A percentile compares a stretch with the other conserved stretches of the same genome.
Evolutionary conservation across 352 stramenopile genomes (phyloP).

Genomic region (Lagenidium sp.): DNA sequence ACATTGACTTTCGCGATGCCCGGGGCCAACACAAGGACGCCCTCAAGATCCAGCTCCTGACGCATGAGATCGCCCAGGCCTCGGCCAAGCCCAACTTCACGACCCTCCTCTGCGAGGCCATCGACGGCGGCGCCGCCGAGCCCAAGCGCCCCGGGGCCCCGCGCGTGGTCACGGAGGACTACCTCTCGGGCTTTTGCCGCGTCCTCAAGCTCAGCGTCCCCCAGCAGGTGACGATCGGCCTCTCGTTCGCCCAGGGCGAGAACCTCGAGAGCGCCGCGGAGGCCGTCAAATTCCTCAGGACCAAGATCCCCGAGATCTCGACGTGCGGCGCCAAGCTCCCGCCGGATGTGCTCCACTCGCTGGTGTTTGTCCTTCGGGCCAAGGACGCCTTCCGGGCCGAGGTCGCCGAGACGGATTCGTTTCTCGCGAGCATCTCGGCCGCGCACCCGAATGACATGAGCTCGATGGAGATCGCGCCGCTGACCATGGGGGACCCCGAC

Average conservation of each 20-base stretch:
- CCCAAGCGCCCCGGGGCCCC: conserved; percentile 14
- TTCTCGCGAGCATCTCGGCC: conserved; percentile 77
- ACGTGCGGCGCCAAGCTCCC: conserved; percentile 75
- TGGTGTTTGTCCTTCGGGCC: conserved; percentile 76
- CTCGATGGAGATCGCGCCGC: conserved; percentile 72
- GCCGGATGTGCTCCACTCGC: conserved; percentile 70
- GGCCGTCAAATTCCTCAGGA: conserved; percentile 68
- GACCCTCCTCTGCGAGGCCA: conserved; percentile 83
- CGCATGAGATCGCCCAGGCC: conserved; percentile 86
- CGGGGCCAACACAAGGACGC: conserved; percentile 77
- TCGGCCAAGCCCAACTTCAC: conserved; percentile 87
- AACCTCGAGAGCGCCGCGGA: conserved; percentile 41
- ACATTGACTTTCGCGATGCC: conserved; percentile 86
- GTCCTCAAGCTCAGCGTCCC: conserved; percentile 79
- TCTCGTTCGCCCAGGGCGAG: conserved; percentile 76
- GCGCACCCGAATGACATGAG: conserved; percentile 84
- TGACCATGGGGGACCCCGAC: conserved; percentile 81
- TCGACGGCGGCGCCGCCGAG: conserved; percentile 51
- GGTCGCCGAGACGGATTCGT: conserved; percentile 75
- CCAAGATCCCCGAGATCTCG: conserved; percentile 81
- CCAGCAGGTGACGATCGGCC: conserved; percentile 76
- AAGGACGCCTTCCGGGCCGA: conserved; percentile 69
- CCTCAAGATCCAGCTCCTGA: conserved; percentile 85
- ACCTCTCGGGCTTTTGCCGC: conserved; percentile 65
- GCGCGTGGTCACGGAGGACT: conserved; percentile 67